Percentiles rank a stretch among this genome's conserved stretches.
Evolutionary conservation across 2,329 filamentous ascomycete genomes (phyloP).

Genomic region (Penicillium sp.): DNA sequence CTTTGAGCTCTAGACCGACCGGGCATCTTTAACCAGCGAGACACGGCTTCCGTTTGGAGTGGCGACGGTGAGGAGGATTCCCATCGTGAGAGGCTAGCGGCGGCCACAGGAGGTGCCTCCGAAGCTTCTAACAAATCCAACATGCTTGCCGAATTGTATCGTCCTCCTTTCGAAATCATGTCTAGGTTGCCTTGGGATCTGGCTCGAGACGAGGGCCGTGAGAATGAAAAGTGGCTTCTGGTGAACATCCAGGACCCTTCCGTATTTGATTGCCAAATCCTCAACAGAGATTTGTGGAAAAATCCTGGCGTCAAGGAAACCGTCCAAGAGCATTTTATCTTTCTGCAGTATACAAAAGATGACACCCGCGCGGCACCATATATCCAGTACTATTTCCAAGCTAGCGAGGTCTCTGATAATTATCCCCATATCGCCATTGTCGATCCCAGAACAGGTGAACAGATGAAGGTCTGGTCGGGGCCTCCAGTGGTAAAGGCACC

Average conservation of each 20-base stretch:
- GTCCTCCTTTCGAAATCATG: slow-evolving; percentile 91
- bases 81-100: slow-evolving; percentile 60
- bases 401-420: slow-evolving; percentile 79
- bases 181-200: slow-evolving; percentile 78
- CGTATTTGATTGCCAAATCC: slow-evolving; percentile 89
- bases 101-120: slow-evolving; percentile 68
- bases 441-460: slow-evolving; percentile 92
- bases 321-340: slow-evolving; percentile 89
- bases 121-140: slow-evolving; percentile 71
- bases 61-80: slow-evolving; percentile 54
- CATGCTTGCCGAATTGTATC: slow-evolving; percentile 87
- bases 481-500: slow-evolving; percentile 73
- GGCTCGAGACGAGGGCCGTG: slow-evolving; percentile 83
- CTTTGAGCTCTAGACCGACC: slow-evolving; percentile 46
- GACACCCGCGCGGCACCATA: slow-evolving; percentile 80
- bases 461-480: slow-evolving; percentile 95
- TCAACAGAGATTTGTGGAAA: slow-evolving; percentile 98
- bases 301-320: slow-evolving; percentile 78
- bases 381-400: slow-evolving; percentile 85
- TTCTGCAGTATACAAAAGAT: slow-evolving; percentile 90
- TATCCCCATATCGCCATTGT: slow-evolving; percentile 97
- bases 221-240: slow-evolving; percentile 89
- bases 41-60: slow-evolving; percentile 63
- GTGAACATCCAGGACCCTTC: slow-evolving; percentile 94
- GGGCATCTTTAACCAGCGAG: slow-evolving; percentile 73